These are phyloP conservation scores for Poa pratensis DNA, from an alignment of 176 grass and related monocot genomes.

Conservation along the genomic window DNA sequence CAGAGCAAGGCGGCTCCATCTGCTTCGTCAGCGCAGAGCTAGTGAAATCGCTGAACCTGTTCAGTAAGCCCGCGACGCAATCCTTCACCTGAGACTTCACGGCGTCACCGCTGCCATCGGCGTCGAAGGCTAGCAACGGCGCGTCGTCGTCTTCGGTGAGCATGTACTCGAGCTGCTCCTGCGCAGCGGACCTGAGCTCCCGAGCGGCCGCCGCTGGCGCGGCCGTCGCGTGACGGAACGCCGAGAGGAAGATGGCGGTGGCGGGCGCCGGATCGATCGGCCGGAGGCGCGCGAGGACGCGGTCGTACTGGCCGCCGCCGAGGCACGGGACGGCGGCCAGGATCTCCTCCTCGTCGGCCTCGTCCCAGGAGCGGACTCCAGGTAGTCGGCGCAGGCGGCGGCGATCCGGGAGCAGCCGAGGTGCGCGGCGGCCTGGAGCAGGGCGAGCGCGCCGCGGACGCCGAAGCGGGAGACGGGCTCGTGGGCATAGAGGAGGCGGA, in stretches of 20 bases:
- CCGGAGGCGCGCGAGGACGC: constrained; percentile 72
- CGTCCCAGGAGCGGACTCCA: constrained; percentile 91
- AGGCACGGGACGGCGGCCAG: constrained; percentile 56
- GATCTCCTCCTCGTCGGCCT: constrained; percentile 88
- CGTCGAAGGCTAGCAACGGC: constrained; percentile 58
- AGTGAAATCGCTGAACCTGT: constrained; percentile 40
- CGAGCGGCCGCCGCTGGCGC: constrained; percentile 30
- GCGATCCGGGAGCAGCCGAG: constrained; percentile 58
- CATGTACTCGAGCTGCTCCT: constrained; percentile 94
- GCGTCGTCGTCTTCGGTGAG: constrained; percentile 94
- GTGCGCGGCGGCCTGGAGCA: constrained; percentile 63
- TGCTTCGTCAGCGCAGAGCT: constrained; percentile 34
- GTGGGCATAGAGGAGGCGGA: constrained; percentile 44
- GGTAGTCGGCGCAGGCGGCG: constrained; percentile 60
- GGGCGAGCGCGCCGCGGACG: constrained; percentile 72
- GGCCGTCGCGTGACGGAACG: constrained; percentile 69
- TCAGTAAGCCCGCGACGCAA: constrained; percentile 52
- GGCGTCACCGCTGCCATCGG: constrained; percentile 24
- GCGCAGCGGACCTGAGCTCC: constrained; percentile 75
- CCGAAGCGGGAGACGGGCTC: constrained; percentile 75
- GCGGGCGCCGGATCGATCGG: constrained; percentile 54
- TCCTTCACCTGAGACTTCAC: constrained; percentile 64
- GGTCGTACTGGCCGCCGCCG: constrained; percentile 54
- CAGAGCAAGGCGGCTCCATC: not conserved
- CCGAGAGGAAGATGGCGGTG: constrained; percentile 62